These are phyloP conservation scores for Cornus controversa DNA, from an alignment of 148 eudicot genomes.

Conservation along the genomic window DNA sequence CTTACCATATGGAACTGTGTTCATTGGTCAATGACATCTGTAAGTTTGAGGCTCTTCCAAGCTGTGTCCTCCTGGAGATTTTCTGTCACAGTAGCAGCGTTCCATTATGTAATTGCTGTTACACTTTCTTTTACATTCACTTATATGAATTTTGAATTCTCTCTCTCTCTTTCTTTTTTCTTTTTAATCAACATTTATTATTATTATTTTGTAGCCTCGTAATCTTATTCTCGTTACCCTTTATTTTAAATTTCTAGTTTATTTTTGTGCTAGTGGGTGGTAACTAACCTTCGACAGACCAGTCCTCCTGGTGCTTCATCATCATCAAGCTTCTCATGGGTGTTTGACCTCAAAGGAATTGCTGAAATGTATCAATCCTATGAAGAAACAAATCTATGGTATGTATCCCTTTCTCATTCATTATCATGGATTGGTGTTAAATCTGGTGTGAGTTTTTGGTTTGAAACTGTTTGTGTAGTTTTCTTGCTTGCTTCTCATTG, in stretches of 20 bases:
- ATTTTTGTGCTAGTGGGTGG: conserved; percentile 76
- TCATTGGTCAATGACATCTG: too few relatives aligned
- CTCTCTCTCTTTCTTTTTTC: not conserved
- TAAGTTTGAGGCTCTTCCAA: too few relatives aligned
- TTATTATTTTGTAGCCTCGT: not conserved
- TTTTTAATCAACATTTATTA: not conserved
- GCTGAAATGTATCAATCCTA: conserved; percentile 83
- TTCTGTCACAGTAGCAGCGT: too few relatives aligned
- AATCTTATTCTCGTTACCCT: not conserved
- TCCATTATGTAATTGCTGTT: too few relatives aligned
- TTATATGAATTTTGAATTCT: too few relatives aligned
- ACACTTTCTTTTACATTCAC: too few relatives aligned
- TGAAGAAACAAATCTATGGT: conserved; percentile 91
- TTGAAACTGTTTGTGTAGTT: not conserved
- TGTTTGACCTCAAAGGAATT: conserved; percentile 80
- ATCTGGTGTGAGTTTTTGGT: conserved; percentile 1
- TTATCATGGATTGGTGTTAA: not conserved
- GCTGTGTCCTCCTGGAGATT: too few relatives aligned
- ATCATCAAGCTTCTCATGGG: conserved; percentile 66
- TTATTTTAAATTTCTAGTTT: not conserved
- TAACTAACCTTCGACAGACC: conserved; percentile 65
- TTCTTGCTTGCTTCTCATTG: not conserved
- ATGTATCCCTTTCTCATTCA: not conserved
- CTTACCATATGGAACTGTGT: too few relatives aligned
- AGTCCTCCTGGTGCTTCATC: conserved; percentile 41